A percentile compares a stretch with the other conserved stretches of the same genome.
Evolutionary conservation across 2,329 filamentous ascomycete species (phyloP).

Genomic region (Elsinoe necatrix): DNA sequence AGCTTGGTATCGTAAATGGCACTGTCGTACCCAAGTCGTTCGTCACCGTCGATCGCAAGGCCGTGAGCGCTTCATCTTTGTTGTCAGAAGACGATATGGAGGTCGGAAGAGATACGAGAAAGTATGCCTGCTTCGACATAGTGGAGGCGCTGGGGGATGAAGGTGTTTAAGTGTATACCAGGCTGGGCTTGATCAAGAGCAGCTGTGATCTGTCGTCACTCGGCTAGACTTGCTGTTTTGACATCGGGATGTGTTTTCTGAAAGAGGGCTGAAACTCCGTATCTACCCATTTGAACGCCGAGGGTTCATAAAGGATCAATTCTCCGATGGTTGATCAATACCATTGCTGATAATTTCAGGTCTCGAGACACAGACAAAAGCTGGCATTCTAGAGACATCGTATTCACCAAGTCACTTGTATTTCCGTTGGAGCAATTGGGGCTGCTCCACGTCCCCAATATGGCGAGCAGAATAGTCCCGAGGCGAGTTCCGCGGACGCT

Average conservation of each 20-base stretch:
- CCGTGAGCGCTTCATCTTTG: conserved; percentile 69
- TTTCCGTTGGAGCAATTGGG: not conserved
- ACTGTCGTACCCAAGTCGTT: conserved; percentile 67
- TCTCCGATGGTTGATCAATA: not conserved
- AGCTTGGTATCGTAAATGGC: conserved; percentile 77
- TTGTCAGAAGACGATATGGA: conserved; percentile 75
- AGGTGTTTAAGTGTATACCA: conserved; percentile 4
- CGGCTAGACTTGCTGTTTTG: not conserved
- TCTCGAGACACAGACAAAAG: too few relatives aligned
- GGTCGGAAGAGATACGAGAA: conserved; percentile 81
- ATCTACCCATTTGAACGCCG: not conserved
- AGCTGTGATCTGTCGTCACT: not conserved
- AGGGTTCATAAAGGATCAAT: not conserved
- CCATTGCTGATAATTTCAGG: not conserved
- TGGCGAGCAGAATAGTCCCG: conserved; percentile 9
- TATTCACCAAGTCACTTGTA: not conserved
- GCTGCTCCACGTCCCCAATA: not conserved
- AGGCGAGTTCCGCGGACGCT: not conserved
- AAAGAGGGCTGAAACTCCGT: not conserved
- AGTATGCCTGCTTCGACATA: conserved; percentile 57
- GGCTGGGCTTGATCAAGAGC: not conserved
- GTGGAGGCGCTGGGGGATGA: not conserved
- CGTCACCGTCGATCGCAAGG: conserved; percentile 63
- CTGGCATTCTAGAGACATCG: too few relatives aligned
- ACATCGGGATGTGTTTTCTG: not conserved